Evolutionary conservation across 345 rosid species (phyloP).

Genomic region (Rhizophora apiculata): DNA sequence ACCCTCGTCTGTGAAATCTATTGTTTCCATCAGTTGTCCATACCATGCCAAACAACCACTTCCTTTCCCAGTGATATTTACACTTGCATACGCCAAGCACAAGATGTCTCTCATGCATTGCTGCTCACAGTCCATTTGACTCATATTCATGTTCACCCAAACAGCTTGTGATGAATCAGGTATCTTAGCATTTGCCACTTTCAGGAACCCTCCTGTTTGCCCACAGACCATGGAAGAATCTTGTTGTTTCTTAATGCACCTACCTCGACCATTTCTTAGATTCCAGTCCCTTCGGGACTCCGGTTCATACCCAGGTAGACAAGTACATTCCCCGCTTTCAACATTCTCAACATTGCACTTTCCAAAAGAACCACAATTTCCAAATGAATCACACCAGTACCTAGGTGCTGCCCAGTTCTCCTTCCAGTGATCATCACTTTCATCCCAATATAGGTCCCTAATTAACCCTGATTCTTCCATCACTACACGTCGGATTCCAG

Average conservation of each 20-base stretch:
- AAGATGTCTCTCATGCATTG: slow-evolving; percentile 7
- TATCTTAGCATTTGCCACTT: slow-evolving; percentile 8
- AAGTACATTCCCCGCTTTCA: slow-evolving; percentile 12
- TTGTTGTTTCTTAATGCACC: slow-evolving; percentile 16
- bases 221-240: slow-evolving; percentile 4
- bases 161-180: slow-evolving; percentile 15
- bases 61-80: not conserved
- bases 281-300: slow-evolving; percentile 1
- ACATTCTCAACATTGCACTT: not conserved
- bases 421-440: not conserved
- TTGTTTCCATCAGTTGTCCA: slow-evolving; percentile 22
- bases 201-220: slow-evolving; percentile 14
- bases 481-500: not conserved
- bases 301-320: slow-evolving; percentile 22
- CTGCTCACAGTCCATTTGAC: not conserved
- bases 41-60: slow-evolving; percentile 16
- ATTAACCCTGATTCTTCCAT: slow-evolving; percentile 1
- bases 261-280: slow-evolving; percentile 8
- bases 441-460: slow-evolving; percentile 10
- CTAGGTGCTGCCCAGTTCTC: not conserved
- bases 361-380: slow-evolving; percentile 11
- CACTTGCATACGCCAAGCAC: slow-evolving; percentile 14
- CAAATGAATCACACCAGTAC: slow-evolving; percentile 2
- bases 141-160: slow-evolving; percentile 4
- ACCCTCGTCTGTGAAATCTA: not conserved